phyloP scores from a whole-genome alignment of 106 monocot species.

The Ottelia alismoides region DNA sequence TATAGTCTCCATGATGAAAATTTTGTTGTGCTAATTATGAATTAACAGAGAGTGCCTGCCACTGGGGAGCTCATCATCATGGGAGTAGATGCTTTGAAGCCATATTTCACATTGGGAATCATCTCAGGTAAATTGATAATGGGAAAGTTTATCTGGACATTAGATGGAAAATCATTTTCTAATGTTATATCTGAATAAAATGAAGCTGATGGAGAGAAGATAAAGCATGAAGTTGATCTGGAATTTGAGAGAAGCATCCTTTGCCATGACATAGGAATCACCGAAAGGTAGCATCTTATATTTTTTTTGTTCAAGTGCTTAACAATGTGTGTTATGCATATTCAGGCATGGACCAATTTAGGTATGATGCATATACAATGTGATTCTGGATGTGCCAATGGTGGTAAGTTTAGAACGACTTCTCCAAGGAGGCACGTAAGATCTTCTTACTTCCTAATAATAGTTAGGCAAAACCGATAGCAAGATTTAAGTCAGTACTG shows the following conservation, averaged over 20 bases:
- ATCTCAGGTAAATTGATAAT: slow-evolving; percentile 14
- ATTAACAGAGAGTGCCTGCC: slow-evolving; percentile 5
- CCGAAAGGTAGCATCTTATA: slow-evolving; percentile 6
- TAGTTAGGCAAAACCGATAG: too few species aligned
- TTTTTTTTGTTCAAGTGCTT: background rate
- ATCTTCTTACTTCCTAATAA: too few species aligned
- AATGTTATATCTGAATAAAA: background rate
- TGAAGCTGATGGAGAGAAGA: slow-evolving; percentile 23
- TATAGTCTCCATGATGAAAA: too few species aligned
- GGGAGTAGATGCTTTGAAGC: slow-evolving; percentile 5
- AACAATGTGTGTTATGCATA: background rate
- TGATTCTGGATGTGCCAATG: slow-evolving; percentile 25
- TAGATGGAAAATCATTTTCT: background rate
- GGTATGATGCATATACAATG: slow-evolving; percentile 11
- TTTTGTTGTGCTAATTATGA: background rate
- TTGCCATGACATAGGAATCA: slow-evolving; percentile 17
- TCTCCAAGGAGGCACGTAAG: slow-evolving; percentile 5
- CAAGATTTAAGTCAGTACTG: too few species aligned
- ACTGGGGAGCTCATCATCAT: slow-evolving; percentile 18
- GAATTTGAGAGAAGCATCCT: slow-evolving; percentile 7
- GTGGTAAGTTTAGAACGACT: slow-evolving; percentile 2
- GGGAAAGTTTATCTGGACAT: background rate
- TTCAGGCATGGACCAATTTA: background rate
- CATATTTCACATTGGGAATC: slow-evolving; percentile 10
- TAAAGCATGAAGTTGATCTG: slow-evolving; percentile 17